Base-by-base conservation (phyloP, 163 green algal genomes). In the Scenedesmus sp. region DNA sequence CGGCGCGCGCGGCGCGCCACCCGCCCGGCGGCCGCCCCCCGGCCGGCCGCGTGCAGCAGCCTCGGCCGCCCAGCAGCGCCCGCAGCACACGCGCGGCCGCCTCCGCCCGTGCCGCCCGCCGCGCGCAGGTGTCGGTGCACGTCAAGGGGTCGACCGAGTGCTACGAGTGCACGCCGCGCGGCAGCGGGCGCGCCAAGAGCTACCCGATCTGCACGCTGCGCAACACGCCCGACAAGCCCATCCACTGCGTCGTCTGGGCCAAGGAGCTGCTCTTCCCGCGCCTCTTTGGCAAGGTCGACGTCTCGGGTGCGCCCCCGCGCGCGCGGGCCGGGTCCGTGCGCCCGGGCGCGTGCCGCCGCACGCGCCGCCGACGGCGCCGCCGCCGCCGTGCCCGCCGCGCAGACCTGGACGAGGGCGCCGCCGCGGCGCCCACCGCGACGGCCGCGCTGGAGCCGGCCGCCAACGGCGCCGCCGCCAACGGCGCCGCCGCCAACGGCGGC, bases 211-310 rank as follows among this genome's bases (percentile, higher is more conserved):
- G 96, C 88, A 99, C 96, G 60, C 95, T 99, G 81, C 90, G 96
- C 48, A 99, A 98, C 89, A 98, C 96, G 1, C 96, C 96, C 3
- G 95, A 98, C 81, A 97, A 97, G 83, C 95, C 95, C 63, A 98
- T 99, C 73, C 96, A 99, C 84, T 98, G 94, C 86, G 87, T 99
- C 10, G 96, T 99, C 65, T 99, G 95, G 95, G 91, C 95, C 60
- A 99, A 99, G 86, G 96, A 99, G 28, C 85, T 99, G 62, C 91
- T 98, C 1, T 99, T 99, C 75, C 66, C 85, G 2, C 82, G 93
- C n/a, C 86, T 99, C 0, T 99, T 99, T 85, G 96, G 95, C 2
- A 50, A 54, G 14, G 39, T 70, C 4, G 91, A 90, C 15, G 75
- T 87, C 20, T 92, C 79, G 81, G 90, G 90, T 92, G 69, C 6